Evolutionary conservation across 768 basidiomycete species (phyloP).

Genomic region (Rhizopogon vulgaris): DNA sequence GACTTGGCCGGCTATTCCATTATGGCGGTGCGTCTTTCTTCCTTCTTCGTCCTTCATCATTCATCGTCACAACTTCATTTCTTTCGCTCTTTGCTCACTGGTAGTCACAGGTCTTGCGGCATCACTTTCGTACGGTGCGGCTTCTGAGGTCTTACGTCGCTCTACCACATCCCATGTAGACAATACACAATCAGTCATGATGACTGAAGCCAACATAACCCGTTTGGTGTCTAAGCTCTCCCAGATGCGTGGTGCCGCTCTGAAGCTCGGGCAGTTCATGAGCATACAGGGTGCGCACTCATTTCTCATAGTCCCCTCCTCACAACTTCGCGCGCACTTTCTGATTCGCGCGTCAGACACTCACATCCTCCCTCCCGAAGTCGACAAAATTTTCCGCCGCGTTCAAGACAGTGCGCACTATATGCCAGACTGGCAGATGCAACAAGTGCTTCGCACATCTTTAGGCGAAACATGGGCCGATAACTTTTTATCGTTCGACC

Average conservation of each 20-base stretch:
- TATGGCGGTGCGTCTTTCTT: constrained; percentile 69
- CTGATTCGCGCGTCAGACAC: constrained; percentile 52
- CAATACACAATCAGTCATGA: constrained; percentile 52
- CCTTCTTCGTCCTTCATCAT: neutral
- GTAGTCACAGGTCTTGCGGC: constrained; percentile 74
- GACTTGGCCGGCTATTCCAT: constrained; percentile 85
- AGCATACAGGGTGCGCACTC: constrained; percentile 76
- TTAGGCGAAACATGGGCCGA: constrained; percentile 72
- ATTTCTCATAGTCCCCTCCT: too few relatives aligned
- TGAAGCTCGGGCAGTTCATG: constrained; percentile 96
- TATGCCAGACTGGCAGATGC: constrained; percentile 99
- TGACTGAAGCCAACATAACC: constrained; percentile 88
- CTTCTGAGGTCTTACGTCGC: constrained; percentile 77
- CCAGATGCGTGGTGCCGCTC: constrained; percentile 92
- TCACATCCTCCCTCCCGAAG: constrained; percentile 77
- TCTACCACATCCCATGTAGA: constrained; percentile 37
- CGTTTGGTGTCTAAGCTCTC: constrained; percentile 90
- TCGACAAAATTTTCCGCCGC: constrained; percentile 82
- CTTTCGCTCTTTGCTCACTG: neutral
- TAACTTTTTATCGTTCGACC: constrained; percentile 70
- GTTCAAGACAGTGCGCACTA: constrained; percentile 97
- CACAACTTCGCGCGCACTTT: neutral
- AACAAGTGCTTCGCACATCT: constrained; percentile 72
- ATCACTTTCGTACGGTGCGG: constrained; percentile 84
- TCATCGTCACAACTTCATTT: neutral